Conservation (phyloP, 2,329 filamentous ascomycete genomes). For the Colletotrichum euphorbiae region DNA sequence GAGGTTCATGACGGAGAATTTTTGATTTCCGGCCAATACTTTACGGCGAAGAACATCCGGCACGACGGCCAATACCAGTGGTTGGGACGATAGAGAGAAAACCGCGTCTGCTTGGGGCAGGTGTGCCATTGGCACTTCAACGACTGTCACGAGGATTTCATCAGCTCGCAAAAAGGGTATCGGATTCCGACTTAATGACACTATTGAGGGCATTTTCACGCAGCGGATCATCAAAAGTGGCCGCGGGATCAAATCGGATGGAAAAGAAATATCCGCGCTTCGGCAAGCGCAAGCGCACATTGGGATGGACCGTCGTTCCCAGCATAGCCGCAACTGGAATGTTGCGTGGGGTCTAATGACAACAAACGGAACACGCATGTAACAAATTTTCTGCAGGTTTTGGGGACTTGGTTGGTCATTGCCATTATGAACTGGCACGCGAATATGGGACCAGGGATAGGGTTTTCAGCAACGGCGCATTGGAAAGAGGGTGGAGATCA, state of each 20-base stretch:
- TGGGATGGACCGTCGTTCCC: slow-evolving; percentile 3
- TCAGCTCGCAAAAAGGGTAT: slow-evolving; percentile 1
- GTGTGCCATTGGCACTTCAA: background rate
- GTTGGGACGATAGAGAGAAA: slow-evolving; percentile 29
- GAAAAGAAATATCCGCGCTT: slow-evolving; percentile 21
- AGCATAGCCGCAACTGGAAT: slow-evolving; percentile 26
- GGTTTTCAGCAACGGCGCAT: slow-evolving; percentile 37
- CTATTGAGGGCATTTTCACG: slow-evolving; percentile 19
- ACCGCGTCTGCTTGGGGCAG: background rate
- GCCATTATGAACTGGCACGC: slow-evolving; percentile 30
- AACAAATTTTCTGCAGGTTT: slow-evolving; percentile 26
- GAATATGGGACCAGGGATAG: slow-evolving; percentile 24
- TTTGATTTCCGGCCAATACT: slow-evolving; percentile 6
- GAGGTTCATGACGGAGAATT: background rate
- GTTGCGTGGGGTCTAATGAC: slow-evolving; percentile 34
- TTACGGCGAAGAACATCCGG: slow-evolving; percentile 12
- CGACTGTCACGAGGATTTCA: slow-evolving; percentile 15
- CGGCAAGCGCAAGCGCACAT: slow-evolving; percentile 21
- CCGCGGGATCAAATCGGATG: slow-evolving; percentile 8
- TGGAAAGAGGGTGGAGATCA: slow-evolving; percentile 36
- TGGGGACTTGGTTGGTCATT: slow-evolving; percentile 31
- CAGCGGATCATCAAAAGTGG: slow-evolving; percentile 19
- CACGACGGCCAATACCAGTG: slow-evolving; percentile 15
- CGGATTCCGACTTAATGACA: slow-evolving; percentile 14
- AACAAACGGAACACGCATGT: slow-evolving; percentile 35